phyloP scores from a whole-genome alignment of 495 filamentous ascomycete genomes.

The Barbatosphaeria neglecta region DNA sequence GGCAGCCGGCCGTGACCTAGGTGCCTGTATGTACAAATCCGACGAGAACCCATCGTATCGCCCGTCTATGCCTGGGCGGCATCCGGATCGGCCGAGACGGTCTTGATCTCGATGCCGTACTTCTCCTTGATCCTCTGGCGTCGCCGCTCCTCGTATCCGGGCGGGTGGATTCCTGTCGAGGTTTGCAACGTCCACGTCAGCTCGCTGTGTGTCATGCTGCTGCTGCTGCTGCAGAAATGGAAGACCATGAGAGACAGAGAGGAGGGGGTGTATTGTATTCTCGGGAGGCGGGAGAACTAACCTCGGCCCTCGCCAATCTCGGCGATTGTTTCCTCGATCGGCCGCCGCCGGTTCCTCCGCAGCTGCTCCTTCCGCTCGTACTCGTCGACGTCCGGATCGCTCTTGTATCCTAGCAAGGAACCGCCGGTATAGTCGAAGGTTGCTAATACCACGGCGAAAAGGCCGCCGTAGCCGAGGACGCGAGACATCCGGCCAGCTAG shows the following conservation, averaged over 20 bases:
- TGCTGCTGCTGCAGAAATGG: no score
- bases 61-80: not conserved
- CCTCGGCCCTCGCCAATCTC: constrained; percentile 86
- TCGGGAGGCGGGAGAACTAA: no score
- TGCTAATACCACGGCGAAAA: constrained; percentile 50
- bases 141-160: constrained; percentile 80
- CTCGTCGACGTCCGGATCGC: constrained; percentile 56
- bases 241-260: no score
- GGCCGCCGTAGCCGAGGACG: constrained; percentile 66
- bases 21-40: constrained; percentile 5
- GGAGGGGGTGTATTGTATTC: no score
- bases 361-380: constrained; percentile 67
- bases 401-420: constrained; percentile 43
- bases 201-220: not conserved
- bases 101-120: constrained; percentile 75
- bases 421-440: constrained; percentile 72
- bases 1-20: no score
- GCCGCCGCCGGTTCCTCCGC: constrained; percentile 60
- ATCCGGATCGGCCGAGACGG: constrained; percentile 30
- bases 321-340: constrained; percentile 70
- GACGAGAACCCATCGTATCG: constrained; percentile 1
- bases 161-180: constrained; percentile 60
- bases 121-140: constrained; percentile 73
- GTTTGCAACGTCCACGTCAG: constrained; percentile 14
- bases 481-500: constrained; percentile 60